phyloP scores from a whole-genome alignment of 2,329 filamentous ascomycete genomes.

The Alternaria sp. region DNA sequence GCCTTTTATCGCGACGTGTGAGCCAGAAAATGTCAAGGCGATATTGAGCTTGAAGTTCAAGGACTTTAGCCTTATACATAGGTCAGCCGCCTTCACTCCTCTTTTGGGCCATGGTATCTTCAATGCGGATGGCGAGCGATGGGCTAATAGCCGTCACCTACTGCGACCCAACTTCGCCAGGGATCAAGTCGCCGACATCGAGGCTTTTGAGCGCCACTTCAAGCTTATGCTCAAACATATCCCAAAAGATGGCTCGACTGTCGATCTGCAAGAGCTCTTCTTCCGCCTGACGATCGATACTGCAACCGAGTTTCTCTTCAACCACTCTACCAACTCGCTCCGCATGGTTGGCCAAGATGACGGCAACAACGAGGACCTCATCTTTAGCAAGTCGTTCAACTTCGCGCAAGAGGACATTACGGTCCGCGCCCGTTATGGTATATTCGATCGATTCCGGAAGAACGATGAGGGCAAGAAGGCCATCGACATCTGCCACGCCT shows the following conservation, averaged over 20 bases:
- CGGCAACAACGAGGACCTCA: constrained; percentile 44
- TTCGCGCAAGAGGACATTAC: constrained; percentile 51
- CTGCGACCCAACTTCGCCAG: constrained; percentile 64
- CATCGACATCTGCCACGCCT: constrained; percentile 54
- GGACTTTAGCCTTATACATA: constrained; percentile 55
- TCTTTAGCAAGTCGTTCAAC: constrained; percentile 57
- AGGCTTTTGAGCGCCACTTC: constrained; percentile 69
- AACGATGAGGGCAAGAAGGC: constrained; percentile 50
- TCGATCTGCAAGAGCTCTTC: constrained; percentile 55
- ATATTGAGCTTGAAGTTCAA: constrained; percentile 58
- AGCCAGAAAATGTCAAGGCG: constrained; percentile 60
- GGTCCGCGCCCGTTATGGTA: constrained; percentile 48
- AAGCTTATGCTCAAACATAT: constrained; percentile 66
- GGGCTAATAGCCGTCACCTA: constrained; percentile 55
- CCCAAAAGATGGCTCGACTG: constrained; percentile 60
- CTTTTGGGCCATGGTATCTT: constrained; percentile 58
- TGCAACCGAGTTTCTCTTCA: constrained; percentile 61
- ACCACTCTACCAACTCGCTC: constrained; percentile 53
- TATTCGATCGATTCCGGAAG: constrained; percentile 45
- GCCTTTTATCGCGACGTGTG: constrained; percentile 52
- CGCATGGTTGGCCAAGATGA: constrained; percentile 43
- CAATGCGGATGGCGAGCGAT: constrained; percentile 56
- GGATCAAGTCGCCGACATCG: constrained; percentile 62
- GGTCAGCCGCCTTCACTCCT: constrained; percentile 50
- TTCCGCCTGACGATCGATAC: constrained; percentile 61